Percentiles rank a stretch among this genome's conserved stretches.
These are phyloP conservation scores for Hypoxylon crocopeplum DNA, from an alignment of 495 filamentous ascomycete genomes.

Conservation along the genomic window DNA sequence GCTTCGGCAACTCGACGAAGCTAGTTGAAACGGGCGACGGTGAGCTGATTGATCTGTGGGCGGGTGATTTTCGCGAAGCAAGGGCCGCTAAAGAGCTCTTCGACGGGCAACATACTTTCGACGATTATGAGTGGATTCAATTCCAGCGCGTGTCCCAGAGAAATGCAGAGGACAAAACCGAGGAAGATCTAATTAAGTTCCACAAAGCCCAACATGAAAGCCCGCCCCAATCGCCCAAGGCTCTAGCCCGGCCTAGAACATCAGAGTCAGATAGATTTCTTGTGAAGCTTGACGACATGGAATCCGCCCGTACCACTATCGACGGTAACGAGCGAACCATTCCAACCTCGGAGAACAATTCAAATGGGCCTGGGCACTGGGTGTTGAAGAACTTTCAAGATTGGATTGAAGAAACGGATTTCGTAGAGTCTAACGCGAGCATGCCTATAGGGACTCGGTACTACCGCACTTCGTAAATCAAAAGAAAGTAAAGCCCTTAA, in stretches of 20 bases:
- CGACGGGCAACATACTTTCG: background rate
- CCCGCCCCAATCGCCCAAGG: too few relatives aligned
- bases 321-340: background rate
- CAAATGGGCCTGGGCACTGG: background rate
- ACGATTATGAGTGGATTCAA: constrained; percentile 17
- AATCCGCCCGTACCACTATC: background rate
- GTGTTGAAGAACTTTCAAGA: background rate
- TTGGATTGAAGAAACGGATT: constrained; percentile 30
- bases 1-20: constrained; percentile 21
- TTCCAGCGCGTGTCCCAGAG: constrained; percentile 5
- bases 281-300: constrained; percentile 5
- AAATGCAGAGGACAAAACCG: constrained; percentile 1
- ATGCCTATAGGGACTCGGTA: constrained; percentile 14
- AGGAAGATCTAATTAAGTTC: constrained; percentile 7
- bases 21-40: constrained; percentile 21
- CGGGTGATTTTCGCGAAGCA: constrained; percentile 9
- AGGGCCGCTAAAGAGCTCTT: constrained; percentile 7
- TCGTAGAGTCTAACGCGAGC: constrained; percentile 8
- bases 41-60: background rate
- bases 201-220: background rate
- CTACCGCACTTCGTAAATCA: constrained; percentile 11
- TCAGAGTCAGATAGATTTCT: constrained; percentile 3
- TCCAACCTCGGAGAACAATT: background rate
- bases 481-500: too few relatives aligned
- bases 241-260: background rate